A percentile compares a stretch with the other conserved stretches of the same genome.
Conservation (phyloP, 2,329 filamentous ascomycete species). For the Ophiostoma novo-ulmi region DNA sequence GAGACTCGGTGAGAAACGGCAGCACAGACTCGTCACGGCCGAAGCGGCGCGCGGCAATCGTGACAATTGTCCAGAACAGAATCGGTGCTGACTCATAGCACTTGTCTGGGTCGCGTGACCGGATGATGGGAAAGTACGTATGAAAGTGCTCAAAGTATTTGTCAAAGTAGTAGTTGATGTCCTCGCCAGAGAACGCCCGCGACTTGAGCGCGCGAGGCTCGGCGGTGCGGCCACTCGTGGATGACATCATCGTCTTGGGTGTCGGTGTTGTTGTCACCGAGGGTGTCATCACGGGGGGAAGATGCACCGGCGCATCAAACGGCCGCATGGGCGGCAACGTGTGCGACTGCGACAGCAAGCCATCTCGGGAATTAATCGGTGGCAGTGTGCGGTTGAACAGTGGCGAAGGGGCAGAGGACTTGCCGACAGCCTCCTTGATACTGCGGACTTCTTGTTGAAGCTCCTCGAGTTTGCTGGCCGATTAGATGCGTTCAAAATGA, state of each 20-base stretch:
- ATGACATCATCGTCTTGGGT: slow-evolving; percentile 23
- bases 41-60: slow-evolving; percentile 47
- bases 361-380: slow-evolving; percentile 26
- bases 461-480: slow-evolving; percentile 49
- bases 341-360: slow-evolving; percentile 23
- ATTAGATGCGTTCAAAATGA: neutral
- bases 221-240: slow-evolving; percentile 20
- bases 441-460: slow-evolving; percentile 50
- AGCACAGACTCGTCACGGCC: slow-evolving; percentile 41
- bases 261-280: slow-evolving; percentile 27
- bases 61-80: slow-evolving; percentile 53
- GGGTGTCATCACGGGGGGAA: slow-evolving; percentile 27
- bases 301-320: slow-evolving; percentile 25
- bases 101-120: slow-evolving; percentile 46
- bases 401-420: slow-evolving; percentile 26
- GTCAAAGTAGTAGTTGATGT: slow-evolving; percentile 53
- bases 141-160: slow-evolving; percentile 52
- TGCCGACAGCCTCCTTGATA: slow-evolving; percentile 49
- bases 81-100: slow-evolving; percentile 45
- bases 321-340: slow-evolving; percentile 27
- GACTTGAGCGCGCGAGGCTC: slow-evolving; percentile 45
- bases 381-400: slow-evolving; percentile 27
- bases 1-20: slow-evolving; percentile 43
- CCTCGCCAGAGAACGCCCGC: slow-evolving; percentile 46
- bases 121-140: slow-evolving; percentile 48